Conservation (phyloP, 108 stramenopile genomes). For the Cyclotella cryptica region DNA sequence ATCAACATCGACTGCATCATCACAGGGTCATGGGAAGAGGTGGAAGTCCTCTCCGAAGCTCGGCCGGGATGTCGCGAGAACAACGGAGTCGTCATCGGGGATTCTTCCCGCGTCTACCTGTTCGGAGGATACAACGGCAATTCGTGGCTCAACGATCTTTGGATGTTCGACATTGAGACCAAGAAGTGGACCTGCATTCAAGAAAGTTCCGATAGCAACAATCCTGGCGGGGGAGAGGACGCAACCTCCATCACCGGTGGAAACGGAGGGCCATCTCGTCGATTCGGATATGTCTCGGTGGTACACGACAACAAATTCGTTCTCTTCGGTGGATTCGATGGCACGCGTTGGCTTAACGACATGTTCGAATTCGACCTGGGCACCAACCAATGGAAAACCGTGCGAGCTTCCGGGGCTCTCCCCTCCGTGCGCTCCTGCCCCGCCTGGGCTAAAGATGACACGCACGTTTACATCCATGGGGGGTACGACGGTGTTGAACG, state of each 20-base stretch:
- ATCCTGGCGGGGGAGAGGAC: conserved; percentile 13
- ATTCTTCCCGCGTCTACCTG: conserved; percentile 78
- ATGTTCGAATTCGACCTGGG: conserved; percentile 87
- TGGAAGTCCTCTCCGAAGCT: conserved; percentile 67
- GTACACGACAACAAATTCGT: conserved; percentile 90
- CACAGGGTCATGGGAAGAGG: conserved; percentile 71
- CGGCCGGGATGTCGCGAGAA: conserved; percentile 89
- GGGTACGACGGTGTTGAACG: conserved; percentile 94
- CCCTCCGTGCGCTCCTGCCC: conserved; percentile 89
- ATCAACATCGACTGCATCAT: too few relatives aligned
- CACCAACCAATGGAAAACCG: conserved; percentile 76
- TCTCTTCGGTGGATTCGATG: conserved; percentile 94
- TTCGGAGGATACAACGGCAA: conserved; percentile 92
- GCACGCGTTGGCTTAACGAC: conserved; percentile 84
- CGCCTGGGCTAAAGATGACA: conserved; percentile 88
- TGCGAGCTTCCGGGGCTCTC: conserved; percentile 54
- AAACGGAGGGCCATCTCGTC: conserved; percentile 65
- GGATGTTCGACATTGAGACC: conserved; percentile 88
- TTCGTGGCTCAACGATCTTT: conserved; percentile 92
- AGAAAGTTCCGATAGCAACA: conserved; percentile 58
- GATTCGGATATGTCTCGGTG: conserved; percentile 93
- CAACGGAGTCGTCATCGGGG: conserved; percentile 82
- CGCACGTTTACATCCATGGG: conserved; percentile 92
- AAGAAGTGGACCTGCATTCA: conserved; percentile 83
- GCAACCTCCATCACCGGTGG: background rate